Evolutionary conservation across 768 basidiomycete genomes (phyloP), one percentile per base, ranked within the genome.

Genomic region (Rhodocollybia butyracea): DNA sequence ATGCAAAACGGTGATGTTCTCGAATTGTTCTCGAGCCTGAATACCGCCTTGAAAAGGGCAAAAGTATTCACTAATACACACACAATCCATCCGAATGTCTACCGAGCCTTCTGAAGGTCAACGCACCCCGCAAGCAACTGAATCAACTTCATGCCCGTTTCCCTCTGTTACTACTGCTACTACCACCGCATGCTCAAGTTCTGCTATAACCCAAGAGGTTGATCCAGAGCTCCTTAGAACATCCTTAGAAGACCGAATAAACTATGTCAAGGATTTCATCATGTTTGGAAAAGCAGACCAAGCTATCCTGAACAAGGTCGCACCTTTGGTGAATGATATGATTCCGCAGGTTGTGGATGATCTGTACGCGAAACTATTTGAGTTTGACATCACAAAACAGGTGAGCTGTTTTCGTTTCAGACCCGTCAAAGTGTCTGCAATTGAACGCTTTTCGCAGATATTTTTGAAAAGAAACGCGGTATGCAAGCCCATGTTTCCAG

Each of bases 211-310:
- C 21, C 55, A 57, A 51, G 55, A 57, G 43, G 31, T 57, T 3
- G 48, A 51, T 21, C 48, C 48, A 24, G 39, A 31, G 1, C 48
- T 57, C 13, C 46, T 57, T 1, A 34, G 55, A 59, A 45, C 54
- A 15, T 69, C 70, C 4, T 57, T 72, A 17, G 51, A 61, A 29
- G 56, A 64, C 63, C 73, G 77, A 17, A 64, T 79, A 21, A 62
- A 69, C 27, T 80, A 80, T 60, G 65, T 77, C 11, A 75, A 73
- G 41, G 70, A 75, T 54, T 80, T 80, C 62, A 68, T 79, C 39
- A 69, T 66, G 29, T 79, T 79, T 64, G 71, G 73, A 1, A 57
- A 65, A 0, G 69, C 71, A 3, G 78, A 80, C 60, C 70, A 72
- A 17, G 74, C 70, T 1, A 67, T 72, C 24, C 68, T 79, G 27